Base-by-base conservation (phyloP, 2,329 filamentous ascomycete genomes). In the Cladosporium sphaerospermum region DNA sequence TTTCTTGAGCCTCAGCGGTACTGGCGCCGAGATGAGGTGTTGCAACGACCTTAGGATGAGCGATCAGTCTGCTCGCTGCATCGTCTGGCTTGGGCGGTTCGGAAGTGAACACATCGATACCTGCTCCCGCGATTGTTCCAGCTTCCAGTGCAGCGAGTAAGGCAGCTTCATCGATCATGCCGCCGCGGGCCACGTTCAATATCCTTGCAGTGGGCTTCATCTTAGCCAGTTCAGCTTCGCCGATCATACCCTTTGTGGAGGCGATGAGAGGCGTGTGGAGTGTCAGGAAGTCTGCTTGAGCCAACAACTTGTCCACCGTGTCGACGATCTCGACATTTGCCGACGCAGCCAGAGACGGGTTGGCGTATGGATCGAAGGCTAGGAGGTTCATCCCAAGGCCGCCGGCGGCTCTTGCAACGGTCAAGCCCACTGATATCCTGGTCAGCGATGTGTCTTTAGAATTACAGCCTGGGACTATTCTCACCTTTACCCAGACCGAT, bases 1-100 rank as follows among this genome's bases (percentile, higher is more conserved):
- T 91, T 64, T 92, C 87, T 67, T 93, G 88, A 0, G 88, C 88
- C 75, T 93, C 88, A 33, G 86, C 78, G 0, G 88, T 93, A 0
- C 84, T 88, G 0, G 88, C 88, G 4, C 88, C 88, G 0, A 93
- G 75, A 67, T 93, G 88, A 1, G 88, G 88, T 7, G 88, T 92
- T 1, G 83, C 83, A 2, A 92, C 83, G 0, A 89, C 86, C 59
- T 81, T 84, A 1, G 83, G 79, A 60, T 92, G 88, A 9, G 75
- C 75, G 53, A 86, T 80, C 8, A 93, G 74, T 42, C 75, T 76
- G 9, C 77, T 77, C 2, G 87, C 85, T 3, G 78, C 73, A 1
- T 83, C 83, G 33, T 75, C 73, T 33, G 73, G 66, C n/a, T 74
- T 64, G 0, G 85, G 83, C 4, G 88, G 88, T 65, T 93, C 88